phyloP scores from a whole-genome alignment of 2,329 filamentous ascomycete genomes.

The Thyridium curvatum region DNA sequence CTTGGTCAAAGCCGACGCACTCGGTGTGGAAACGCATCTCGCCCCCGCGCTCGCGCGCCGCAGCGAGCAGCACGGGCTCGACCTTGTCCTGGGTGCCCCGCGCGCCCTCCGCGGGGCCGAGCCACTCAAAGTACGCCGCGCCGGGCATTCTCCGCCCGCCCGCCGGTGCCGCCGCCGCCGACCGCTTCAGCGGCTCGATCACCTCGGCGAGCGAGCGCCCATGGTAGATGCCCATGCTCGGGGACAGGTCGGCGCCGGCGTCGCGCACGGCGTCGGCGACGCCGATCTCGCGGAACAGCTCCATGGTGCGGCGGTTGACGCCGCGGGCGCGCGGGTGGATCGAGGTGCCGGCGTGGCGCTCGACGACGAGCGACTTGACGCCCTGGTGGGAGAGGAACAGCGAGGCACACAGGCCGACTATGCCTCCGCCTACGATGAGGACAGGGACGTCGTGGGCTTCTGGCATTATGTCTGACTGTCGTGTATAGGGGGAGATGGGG shows the following conservation, averaged over 20 bases:
- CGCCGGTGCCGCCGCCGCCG: slow-evolving; percentile 15
- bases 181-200: background rate
- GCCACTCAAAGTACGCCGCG: too few species aligned
- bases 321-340: slow-evolving; percentile 29
- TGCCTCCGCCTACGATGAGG: slow-evolving; percentile 30
- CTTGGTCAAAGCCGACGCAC: slow-evolving; percentile 19
- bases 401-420: slow-evolving; percentile 30
- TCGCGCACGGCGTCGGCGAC: slow-evolving; percentile 12
- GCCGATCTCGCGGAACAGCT: slow-evolving; percentile 22
- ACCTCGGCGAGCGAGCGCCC: too few species aligned
- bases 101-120: slow-evolving; percentile 14
- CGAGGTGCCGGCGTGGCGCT: slow-evolving; percentile 24
- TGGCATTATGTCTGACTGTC: too few species aligned
- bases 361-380: slow-evolving; percentile 26
- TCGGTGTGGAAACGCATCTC: slow-evolving; percentile 7
- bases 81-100: slow-evolving; percentile 30
- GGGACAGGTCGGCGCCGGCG: too few species aligned
- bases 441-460: slow-evolving; percentile 7
- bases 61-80: slow-evolving; percentile 25
- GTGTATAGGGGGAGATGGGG: too few species aligned
- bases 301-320: slow-evolving; percentile 29
- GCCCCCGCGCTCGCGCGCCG: slow-evolving; percentile 15
- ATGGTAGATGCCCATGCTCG: too few species aligned
- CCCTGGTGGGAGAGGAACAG: slow-evolving; percentile 24
- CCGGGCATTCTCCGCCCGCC: slow-evolving; percentile 3